Evolutionary conservation across 2,329 filamentous ascomycete genomes (phyloP).

Genomic region (Calonectria leucothoes): DNA sequence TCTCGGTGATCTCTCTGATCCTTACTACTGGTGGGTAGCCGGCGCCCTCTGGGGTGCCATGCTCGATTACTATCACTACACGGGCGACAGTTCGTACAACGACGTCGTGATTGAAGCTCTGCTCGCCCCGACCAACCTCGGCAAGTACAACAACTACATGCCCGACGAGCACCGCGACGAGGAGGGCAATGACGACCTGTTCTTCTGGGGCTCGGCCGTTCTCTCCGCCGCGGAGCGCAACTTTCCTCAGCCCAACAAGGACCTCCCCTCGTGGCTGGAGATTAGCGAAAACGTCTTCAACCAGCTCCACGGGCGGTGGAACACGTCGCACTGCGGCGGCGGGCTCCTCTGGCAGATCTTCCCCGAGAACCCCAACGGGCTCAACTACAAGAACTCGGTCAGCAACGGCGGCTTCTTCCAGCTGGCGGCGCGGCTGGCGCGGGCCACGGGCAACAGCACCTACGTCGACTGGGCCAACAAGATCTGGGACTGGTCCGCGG

Average conservation of each 20-base stretch:
- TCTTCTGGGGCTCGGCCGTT: slow-evolving; percentile 77
- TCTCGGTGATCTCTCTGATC: slow-evolving; percentile 71
- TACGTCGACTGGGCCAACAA: slow-evolving; percentile 75
- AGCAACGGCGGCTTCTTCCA: slow-evolving; percentile 88
- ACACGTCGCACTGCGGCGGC: slow-evolving; percentile 73
- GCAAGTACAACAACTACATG: slow-evolving; percentile 70
- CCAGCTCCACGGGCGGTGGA: slow-evolving; percentile 77
- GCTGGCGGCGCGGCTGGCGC: slow-evolving; percentile 79
- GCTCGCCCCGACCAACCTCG: slow-evolving; percentile 65
- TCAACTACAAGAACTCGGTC: slow-evolving; percentile 86
- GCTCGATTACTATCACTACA: slow-evolving; percentile 77
- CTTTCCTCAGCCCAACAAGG: slow-evolving; percentile 70
- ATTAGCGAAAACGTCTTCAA: slow-evolving; percentile 80
- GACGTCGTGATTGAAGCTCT: slow-evolving; percentile 69
- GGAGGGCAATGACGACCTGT: slow-evolving; percentile 81
- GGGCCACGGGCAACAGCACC: slow-evolving; percentile 74
- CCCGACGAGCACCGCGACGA: slow-evolving; percentile 65
- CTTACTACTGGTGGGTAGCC: slow-evolving; percentile 77
- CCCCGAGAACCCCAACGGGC: slow-evolving; percentile 76
- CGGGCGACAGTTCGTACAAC: slow-evolving; percentile 72
- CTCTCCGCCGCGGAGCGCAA: slow-evolving; percentile 77
- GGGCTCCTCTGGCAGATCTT: slow-evolving; percentile 88
- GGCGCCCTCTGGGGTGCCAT: slow-evolving; percentile 76
- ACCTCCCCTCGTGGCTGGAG: slow-evolving; percentile 72
- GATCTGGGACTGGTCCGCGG: slow-evolving; percentile 73